Conservation (phyloP, 108 stramenopile species). For the Phaeodactylum tricornutum region DNA sequence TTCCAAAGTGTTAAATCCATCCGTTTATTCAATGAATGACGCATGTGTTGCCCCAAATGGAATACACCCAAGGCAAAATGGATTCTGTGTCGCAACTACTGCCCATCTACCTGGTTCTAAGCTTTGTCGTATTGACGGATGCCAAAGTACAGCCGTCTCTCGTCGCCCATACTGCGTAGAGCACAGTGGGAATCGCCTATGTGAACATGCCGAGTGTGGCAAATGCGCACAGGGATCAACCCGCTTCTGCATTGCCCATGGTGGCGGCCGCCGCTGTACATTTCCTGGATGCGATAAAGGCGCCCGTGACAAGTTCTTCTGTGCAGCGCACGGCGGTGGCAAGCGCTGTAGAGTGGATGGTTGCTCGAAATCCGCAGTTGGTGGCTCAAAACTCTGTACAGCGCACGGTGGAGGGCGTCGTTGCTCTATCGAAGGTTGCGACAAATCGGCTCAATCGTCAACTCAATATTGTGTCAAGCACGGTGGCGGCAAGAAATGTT, state of each 20-base stretch:
- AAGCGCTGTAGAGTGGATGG: slow-evolving; percentile 85
- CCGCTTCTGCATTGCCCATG: slow-evolving; percentile 96
- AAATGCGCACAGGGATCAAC: slow-evolving; percentile 89
- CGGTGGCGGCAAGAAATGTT: slow-evolving; percentile 95
- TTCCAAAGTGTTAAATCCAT: too few relatives aligned
- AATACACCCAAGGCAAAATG: too few relatives aligned
- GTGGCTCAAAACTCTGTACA: slow-evolving; percentile 90
- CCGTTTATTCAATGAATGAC: too few relatives aligned
- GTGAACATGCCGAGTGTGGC: slow-evolving; percentile 66
- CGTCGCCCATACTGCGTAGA: slow-evolving; percentile 63
- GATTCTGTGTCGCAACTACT: too few relatives aligned
- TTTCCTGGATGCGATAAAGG: slow-evolving; percentile 89
- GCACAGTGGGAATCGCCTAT: slow-evolving; percentile 78
- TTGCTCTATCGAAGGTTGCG: slow-evolving; percentile 78
- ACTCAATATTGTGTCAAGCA: slow-evolving; percentile 96
- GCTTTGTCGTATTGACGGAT: slow-evolving; percentile 79
- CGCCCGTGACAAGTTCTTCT: slow-evolving; percentile 83
- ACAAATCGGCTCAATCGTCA: slow-evolving; percentile 90
- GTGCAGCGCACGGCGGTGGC: slow-evolving; percentile 95
- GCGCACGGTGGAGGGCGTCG: slow-evolving; percentile 95
- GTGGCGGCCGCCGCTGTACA: slow-evolving; percentile 92
- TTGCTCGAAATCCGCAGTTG: slow-evolving; percentile 94
- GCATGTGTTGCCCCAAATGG: too few relatives aligned
- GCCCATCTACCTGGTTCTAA: not conserved
- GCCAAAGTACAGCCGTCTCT: slow-evolving; percentile 37